Evolutionary conservation across 2,329 filamentous ascomycete species (phyloP).

Genomic region (Claviceps arundinis): DNA sequence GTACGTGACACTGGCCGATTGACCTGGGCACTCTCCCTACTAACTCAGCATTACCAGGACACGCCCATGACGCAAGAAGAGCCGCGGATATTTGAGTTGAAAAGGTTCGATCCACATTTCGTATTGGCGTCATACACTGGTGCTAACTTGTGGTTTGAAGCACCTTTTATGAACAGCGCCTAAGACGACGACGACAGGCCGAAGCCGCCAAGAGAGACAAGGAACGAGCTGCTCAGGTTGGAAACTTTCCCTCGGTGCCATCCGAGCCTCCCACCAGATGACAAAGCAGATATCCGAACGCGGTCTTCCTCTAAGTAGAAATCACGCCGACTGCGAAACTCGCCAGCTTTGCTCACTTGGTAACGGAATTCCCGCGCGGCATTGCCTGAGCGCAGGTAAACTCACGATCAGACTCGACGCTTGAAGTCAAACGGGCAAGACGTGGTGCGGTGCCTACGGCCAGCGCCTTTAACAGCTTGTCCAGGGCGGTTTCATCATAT

Average conservation of each 20-base stretch:
- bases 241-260: constrained; percentile 75
- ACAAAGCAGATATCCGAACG: neutral
- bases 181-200: constrained; percentile 51
- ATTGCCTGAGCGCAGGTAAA: no score
- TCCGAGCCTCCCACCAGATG: constrained; percentile 36
- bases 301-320: no score
- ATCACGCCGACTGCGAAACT: neutral
- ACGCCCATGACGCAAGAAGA: constrained; percentile 40
- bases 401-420: no score
- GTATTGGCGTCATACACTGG: neutral
- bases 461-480: neutral
- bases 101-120: constrained; percentile 43
- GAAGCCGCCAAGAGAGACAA: constrained; percentile 58
- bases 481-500: neutral
- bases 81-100: constrained; percentile 70
- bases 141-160: constrained; percentile 26
- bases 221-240: constrained; percentile 65
- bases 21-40: neutral
- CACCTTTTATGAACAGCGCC: constrained; percentile 72
- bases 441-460: neutral
- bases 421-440: no score
- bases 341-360: neutral
- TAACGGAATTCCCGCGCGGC: no score
- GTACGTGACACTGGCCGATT: neutral
- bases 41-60: constrained; percentile 2